These are phyloP conservation scores for Fusarium piperis DNA, from an alignment of 2,329 filamentous ascomycete genomes.

Conservation along the genomic window DNA sequence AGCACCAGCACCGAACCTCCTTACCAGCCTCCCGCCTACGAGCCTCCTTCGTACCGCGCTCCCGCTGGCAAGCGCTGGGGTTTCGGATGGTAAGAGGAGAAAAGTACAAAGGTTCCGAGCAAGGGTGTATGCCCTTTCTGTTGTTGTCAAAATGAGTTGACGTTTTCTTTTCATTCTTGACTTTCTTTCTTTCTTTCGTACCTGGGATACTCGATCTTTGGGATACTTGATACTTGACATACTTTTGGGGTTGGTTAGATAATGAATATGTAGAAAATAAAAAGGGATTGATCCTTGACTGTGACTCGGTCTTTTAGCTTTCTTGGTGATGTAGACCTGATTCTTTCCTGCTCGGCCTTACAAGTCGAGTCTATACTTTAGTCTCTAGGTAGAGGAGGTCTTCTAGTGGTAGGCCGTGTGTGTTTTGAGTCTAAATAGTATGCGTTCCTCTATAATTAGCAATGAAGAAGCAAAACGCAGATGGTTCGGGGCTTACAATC, in stretches of 20 bases:
- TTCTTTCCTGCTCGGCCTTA: no score
- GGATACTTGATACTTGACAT: background rate
- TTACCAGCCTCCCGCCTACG: conserved; percentile 39
- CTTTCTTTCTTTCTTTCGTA: conserved; percentile 5
- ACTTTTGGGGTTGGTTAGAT: conserved; percentile 14
- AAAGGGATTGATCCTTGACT: conserved; percentile 1
- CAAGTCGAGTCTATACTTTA: no score
- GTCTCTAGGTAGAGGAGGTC: no score
- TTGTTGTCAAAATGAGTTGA: background rate
- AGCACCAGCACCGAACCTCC: conserved; percentile 10
- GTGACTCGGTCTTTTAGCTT: background rate
- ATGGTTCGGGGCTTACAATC: no score
- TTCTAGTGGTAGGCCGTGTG: no score
- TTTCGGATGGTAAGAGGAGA: conserved; percentile 10
- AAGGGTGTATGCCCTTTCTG: background rate
- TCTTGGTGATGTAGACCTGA: background rate
- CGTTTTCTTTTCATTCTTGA: conserved; percentile 7
- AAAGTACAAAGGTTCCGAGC: background rate
- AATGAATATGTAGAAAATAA: conserved; percentile 28
- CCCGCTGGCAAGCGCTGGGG: conserved; percentile 36
- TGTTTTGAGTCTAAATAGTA: no score
- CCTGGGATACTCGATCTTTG: background rate
- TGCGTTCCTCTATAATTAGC: no score
- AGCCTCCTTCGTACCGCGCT: conserved; percentile 31
- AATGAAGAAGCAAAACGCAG: no score